Conservation (phyloP, 2,329 filamentous ascomycete species). For the Anthostomella pinea region DNA sequence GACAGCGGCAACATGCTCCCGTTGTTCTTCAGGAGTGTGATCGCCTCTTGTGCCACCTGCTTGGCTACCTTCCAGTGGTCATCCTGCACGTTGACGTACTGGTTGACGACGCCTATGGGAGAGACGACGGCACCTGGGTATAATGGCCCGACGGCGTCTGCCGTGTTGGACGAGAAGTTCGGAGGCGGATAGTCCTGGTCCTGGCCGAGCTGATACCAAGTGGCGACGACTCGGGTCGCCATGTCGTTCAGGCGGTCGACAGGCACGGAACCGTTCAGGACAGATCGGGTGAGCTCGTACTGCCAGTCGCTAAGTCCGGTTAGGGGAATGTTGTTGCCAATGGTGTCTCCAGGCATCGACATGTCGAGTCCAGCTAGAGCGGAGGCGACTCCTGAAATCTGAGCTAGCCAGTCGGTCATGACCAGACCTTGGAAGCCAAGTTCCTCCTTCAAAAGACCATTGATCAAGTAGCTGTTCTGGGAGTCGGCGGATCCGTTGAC, state of each 20-base stretch:
- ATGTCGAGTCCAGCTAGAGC: conserved; percentile 72
- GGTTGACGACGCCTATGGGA: conserved; percentile 62
- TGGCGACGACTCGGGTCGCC: conserved; percentile 55
- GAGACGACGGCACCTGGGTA: conserved; percentile 58
- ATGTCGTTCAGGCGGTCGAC: conserved; percentile 54
- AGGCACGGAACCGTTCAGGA: conserved; percentile 57
- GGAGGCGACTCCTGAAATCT: conserved; percentile 70
- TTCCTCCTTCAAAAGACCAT: conserved; percentile 70
- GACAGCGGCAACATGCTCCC: conserved; percentile 52
- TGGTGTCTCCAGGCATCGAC: conserved; percentile 58
- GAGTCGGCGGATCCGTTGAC: conserved; percentile 65
- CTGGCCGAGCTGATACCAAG: conserved; percentile 59
- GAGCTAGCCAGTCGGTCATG: conserved; percentile 73
- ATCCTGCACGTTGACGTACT: conserved; percentile 62
- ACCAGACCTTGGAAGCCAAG: conserved; percentile 70
- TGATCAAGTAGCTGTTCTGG: conserved; percentile 66
- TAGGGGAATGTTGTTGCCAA: conserved; percentile 43
- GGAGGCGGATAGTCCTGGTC: conserved; percentile 54
- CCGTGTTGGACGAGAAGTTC: conserved; percentile 60
- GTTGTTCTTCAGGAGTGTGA: conserved; percentile 63
- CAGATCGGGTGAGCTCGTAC: conserved; percentile 50
- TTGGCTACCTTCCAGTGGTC: conserved; percentile 50
- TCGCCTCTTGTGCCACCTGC: conserved; percentile 54
- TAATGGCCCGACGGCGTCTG: conserved; percentile 50
- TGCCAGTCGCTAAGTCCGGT: conserved; percentile 53